These are phyloP conservation scores for Tuber borchii DNA, from an alignment of 495 filamentous ascomycete species.

Conservation along the genomic window DNA sequence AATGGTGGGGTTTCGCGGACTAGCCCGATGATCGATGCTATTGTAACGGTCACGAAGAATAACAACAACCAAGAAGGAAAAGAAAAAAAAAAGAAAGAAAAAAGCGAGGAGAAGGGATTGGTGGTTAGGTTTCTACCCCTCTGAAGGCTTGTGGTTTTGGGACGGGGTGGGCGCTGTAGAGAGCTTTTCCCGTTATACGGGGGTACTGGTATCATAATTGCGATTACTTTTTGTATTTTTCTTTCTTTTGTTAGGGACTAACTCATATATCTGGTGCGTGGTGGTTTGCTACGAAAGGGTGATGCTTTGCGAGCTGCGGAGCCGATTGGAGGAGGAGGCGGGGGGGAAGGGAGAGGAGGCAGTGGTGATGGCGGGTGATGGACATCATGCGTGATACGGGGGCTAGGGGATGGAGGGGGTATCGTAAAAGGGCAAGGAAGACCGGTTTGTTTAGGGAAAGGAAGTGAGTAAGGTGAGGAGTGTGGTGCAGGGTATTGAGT, in stretches of 20 bases:
- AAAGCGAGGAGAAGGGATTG: too few species aligned
- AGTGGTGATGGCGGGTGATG: background rate
- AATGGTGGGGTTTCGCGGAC: background rate
- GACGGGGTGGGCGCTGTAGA: too few species aligned
- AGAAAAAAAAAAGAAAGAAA: background rate
- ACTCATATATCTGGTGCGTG: background rate
- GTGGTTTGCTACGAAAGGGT: background rate
- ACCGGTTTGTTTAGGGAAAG: background rate
- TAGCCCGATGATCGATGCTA: background rate
- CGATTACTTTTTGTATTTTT: background rate
- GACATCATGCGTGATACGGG: background rate
- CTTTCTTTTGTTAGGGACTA: background rate
- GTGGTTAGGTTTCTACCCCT: background rate
- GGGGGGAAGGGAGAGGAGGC: background rate
- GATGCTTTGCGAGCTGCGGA: background rate
- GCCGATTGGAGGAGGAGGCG: background rate
- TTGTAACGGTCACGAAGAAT: background rate
- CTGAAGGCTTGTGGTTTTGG: background rate
- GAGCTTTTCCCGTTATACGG: background rate
- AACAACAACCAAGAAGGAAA: background rate
- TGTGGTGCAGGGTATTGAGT: background rate
- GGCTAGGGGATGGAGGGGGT: background rate
- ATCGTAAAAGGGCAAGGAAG: background rate
- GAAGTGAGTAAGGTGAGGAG: background rate
- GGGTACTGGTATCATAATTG: background rate